Base-by-base conservation (phyloP, 805 yeast species). In the Lachancea fermentati region DNA sequence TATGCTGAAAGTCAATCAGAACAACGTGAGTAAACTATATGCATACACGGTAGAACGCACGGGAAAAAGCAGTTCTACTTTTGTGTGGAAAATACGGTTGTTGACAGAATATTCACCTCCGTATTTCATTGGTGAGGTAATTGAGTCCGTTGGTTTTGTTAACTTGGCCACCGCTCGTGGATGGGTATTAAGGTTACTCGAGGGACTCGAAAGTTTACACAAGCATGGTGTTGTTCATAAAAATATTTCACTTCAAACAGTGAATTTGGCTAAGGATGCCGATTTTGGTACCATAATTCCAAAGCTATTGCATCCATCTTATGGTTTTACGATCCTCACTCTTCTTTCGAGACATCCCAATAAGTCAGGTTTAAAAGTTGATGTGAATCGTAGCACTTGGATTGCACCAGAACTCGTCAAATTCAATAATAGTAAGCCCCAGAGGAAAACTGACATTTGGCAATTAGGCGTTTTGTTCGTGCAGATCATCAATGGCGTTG, bases 361-460 rank as follows among this genome's bases (percentile, higher is more conserved):
- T 41, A 57, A 48, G 16, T 48, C 51, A 9, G 49, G 52, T 1
- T 37, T 48, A 6, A 42, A 55, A 36, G 24, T 57, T 2, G 56
- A 54, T 2, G 29, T 54, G 2, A 48, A 54, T 1, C 35, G 25
- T 8, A 53, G 50, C 7, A 48, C 54, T 0, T 89, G 97, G 96
- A 65, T 60, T 9, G 94, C 97, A 0, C 97, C 97, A 0, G 97
- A 89, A 57, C 48, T 80, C 5, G 34, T 49, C 8, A 56, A 60
- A 44, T 58, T 52, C 28, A 57, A 54, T 12, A 63, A 57, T 36
- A 52, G 61, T 26, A 75, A 71, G 42, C 81, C 84, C 11, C 81
- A 81, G 42, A 68, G 88, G 28, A 85, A 87, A 58, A 80, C 96
- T 0, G 98, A 93, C 65, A 82, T 93, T 7, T 93, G 97, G 97